Evolutionary conservation across 768 basidiomycete genomes (phyloP), one percentile per base, ranked within the genome.

Genomic region (Tricholoma matsutake): DNA sequence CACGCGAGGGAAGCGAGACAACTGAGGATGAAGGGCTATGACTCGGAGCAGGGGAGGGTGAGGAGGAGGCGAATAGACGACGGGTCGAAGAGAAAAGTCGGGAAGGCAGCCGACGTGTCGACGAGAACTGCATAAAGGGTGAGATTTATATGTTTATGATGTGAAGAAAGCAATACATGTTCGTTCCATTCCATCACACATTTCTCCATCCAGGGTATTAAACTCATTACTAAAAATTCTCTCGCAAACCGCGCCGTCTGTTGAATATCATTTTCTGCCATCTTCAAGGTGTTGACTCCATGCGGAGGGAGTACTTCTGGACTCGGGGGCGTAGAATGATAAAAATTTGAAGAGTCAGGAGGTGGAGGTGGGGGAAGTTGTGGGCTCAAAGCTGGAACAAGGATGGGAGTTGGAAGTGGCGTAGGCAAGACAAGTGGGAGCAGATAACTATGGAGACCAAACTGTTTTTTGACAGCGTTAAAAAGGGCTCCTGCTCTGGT

Each of bases 191-290:
- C 92, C 51, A 93, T 65, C 5, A 96, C 91, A 72, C 88, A 89
- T 68, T 89, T 92, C 76, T 98, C 96, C 93, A 98, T 96, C 92
- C 92, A 98, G 1, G 96, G 96, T 2, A 98, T 72, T 49, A 98
- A 74, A 69, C 91, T 95, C 86, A 91, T 93, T 10, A 88, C 86
- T 3, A 93, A 80, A 65, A 98, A 89, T 72, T 97, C 96, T 49
- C 94, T 83, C 9, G 92, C 82, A 67, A 98, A 94, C 57, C 85
- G 83, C 0, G 86, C 86, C 6, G 87, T 83, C 65, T 86, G 83
- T 57, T 88, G 83, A 13, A 93, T 89, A 74, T 96, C 94, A 52
- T 76, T 74, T 66, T 93, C 86, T 8, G 77, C 79, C 76, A 95
- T 76, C 32, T 76, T 73, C 39, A 93, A 66, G 0, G 82, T 77